Conservation (phyloP, 345 rosid species). For the Euphorbia peplus region DNA sequence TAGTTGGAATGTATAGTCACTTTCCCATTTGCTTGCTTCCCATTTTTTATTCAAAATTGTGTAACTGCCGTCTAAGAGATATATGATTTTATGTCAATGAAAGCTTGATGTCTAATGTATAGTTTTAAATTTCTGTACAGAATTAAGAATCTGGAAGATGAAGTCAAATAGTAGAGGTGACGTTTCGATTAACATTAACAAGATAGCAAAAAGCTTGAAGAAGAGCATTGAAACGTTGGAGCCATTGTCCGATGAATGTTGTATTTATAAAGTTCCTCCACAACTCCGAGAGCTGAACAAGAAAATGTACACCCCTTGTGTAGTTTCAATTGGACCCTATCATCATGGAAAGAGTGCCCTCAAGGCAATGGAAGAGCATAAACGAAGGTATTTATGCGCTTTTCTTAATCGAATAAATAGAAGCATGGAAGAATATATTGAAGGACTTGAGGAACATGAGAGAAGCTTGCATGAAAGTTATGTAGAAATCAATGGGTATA, state of each 20-base stretch:
- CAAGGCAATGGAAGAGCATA: constrained; percentile 12
- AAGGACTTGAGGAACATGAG: neutral
- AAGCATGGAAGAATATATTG: constrained; percentile 1
- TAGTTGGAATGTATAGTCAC: too few relatives aligned
- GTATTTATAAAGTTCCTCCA: constrained; percentile 18
- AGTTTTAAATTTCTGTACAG: too few relatives aligned
- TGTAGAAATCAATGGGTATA: neutral
- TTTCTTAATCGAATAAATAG: neutral
- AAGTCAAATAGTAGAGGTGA: neutral
- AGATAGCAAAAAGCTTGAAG: neutral
- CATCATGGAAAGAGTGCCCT: constrained; percentile 14
- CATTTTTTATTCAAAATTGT: too few relatives aligned
- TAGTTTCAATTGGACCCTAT: constrained; percentile 21
- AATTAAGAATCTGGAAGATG: too few relatives aligned
- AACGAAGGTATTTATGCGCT: constrained; percentile 5
- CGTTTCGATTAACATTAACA: neutral
- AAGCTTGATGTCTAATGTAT: too few relatives aligned
- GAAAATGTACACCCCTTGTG: constrained; percentile 12
- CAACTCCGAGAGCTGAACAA: neutral
- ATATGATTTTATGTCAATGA: too few relatives aligned
- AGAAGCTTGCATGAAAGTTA: constrained; percentile 4
- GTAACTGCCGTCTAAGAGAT: too few relatives aligned
- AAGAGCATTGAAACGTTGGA: neutral
- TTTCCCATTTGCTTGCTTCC: too few relatives aligned
- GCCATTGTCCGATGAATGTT: neutral